Evolutionary conservation across 257 asterid species (phyloP), one percentile per base, ranked within the genome.

Genomic region (Jacaranda mimosifolia): DNA sequence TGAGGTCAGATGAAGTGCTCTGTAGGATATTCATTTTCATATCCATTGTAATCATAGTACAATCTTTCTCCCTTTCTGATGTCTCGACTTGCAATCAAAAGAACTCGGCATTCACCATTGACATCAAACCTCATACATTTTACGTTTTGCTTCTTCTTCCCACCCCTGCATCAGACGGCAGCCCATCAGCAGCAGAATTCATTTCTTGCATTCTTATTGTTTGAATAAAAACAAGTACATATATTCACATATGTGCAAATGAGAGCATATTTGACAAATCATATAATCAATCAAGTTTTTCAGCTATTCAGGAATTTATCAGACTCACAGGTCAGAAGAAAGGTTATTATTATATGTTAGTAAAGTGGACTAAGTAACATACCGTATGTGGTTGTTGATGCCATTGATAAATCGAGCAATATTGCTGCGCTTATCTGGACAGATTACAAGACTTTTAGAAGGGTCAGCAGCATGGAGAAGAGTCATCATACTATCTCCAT

Each of bases 401-500:
- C 99, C 99, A 67, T 88, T 95, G 77, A 95, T 86, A 80, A 95
- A 95, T 26, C 98, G 90, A 69, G 99, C 99, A 57, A 95, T 93
- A 74, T 93, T 95, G 55, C 99, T 91, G 5, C 85, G 89, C 76
- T 88, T 89, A 73, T 96, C 98, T 0, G 99, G 99, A 45, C 98
- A 90, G 74, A 96, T 91, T 78, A 93, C 97, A 0, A 96, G 94
- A 73, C 88, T 88, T 67, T 84, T 90, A 9, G 90, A 90, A 71
- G 97, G 84, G 75, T 89, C 87, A 14, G 87, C 70, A 8, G 99
- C 88, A 46, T 73, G 82, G 70, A 96, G 91, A 68, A 96, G 98
- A 70, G 98, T 90, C 99, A 96, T 96, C 89, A 91, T 93, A 89
- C 99, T 93, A 83, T 96, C 98, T 18, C 99, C 97, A 76, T 87